Evolutionary conservation across 495 filamentous ascomycete genomes (phyloP).

Genomic region (Penicillium daleae): DNA sequence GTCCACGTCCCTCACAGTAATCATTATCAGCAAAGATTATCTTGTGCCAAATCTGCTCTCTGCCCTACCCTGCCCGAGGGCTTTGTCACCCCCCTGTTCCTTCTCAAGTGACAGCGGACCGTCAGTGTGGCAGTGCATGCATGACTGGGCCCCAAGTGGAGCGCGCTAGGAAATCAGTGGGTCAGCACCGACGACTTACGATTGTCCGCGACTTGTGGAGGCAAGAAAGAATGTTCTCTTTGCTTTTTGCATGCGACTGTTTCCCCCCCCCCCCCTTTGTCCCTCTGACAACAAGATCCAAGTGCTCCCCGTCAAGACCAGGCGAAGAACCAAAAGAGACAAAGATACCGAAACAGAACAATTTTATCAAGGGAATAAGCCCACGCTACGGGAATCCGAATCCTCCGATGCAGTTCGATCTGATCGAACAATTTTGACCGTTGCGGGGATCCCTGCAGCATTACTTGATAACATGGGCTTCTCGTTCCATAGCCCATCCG

Average conservation of each 20-base stretch:
- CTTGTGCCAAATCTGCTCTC: not conserved
- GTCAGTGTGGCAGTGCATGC: conserved; percentile 53
- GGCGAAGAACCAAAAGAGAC: not conserved
- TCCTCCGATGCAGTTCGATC: conserved; percentile 17
- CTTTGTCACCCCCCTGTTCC: conserved; percentile 10
- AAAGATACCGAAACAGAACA: not conserved
- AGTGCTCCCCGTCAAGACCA: not conserved
- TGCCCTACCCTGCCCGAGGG: not conserved
- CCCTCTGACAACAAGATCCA: not conserved
- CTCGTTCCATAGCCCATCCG: not conserved
- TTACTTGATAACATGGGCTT: conserved; percentile 3
- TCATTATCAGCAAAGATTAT: not conserved
- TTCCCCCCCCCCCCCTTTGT: not conserved
- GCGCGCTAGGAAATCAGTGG: conserved; percentile 36
- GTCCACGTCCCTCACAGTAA: not conserved
- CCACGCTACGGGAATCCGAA: conserved; percentile 14
- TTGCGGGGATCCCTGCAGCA: conserved; percentile 5
- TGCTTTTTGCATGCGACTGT: conserved; percentile 16
- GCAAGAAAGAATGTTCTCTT: conserved; percentile 36
- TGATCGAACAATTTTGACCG: conserved; percentile 2
- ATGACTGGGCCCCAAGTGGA: conserved; percentile 37
- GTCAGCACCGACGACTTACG: conserved; percentile 29
- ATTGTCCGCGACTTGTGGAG: conserved; percentile 30
- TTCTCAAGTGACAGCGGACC: conserved; percentile 41
- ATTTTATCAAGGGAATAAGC: not conserved